Evolutionary conservation across 176 grass and related monocot species (phyloP).

Genomic region (Musa schizocarpa): DNA sequence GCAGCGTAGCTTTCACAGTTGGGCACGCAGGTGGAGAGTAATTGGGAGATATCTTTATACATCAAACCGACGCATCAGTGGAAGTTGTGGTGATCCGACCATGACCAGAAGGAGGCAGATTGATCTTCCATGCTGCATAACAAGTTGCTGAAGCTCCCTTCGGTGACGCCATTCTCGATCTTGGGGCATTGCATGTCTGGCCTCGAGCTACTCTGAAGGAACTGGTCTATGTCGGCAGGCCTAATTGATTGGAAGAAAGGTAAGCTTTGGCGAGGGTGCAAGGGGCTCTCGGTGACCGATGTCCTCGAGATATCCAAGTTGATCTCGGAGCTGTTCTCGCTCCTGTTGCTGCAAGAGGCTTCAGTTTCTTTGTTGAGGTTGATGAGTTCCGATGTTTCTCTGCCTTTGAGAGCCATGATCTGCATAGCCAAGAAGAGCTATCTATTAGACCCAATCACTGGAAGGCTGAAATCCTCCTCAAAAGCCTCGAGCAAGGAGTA

Average conservation of each 20-base stretch:
- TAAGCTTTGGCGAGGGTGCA: conserved; percentile 23
- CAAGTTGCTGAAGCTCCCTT: conserved; percentile 33
- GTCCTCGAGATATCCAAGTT: conserved; percentile 32
- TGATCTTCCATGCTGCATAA: conserved; percentile 81
- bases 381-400: conserved; percentile 18
- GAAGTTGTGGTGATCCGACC: conserved; percentile 85
- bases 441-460: conserved; percentile 26
- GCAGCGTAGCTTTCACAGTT: not conserved
- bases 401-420: conserved; percentile 10
- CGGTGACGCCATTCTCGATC: conserved; percentile 25
- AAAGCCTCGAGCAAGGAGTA: conserved; percentile 20
- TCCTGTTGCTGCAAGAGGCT: conserved; percentile 17
- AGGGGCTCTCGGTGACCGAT: conserved; percentile 10
- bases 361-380: conserved; percentile 22
- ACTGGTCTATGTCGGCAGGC: conserved; percentile 22
- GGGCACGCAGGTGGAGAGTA: too few relatives aligned
- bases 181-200: conserved; percentile 28
- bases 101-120: conserved; percentile 66
- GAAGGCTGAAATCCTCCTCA: conserved; percentile 22
- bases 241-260: conserved; percentile 22
- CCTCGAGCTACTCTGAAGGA: conserved; percentile 28
- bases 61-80: conserved; percentile 32
- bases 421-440: not conserved
- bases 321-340: conserved; percentile 21
- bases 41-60: not conserved